A percentile compares a stretch with the other conserved stretches of the same genome.
Conservation (phyloP, 2,329 filamentous ascomycete genomes). For the Talaromyces sp. region DNA sequence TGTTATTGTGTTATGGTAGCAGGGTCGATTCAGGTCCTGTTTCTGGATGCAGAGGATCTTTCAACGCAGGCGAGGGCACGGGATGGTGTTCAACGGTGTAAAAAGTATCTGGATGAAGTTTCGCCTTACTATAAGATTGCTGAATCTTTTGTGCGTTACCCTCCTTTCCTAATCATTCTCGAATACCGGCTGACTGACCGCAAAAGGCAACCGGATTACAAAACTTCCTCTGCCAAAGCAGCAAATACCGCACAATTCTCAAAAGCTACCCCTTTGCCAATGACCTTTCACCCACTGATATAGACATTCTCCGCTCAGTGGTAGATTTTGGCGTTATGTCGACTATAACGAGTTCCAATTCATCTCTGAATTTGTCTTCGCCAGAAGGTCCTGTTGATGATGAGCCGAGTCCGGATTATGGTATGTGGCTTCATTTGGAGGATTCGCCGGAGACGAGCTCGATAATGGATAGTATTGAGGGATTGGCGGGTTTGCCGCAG, state of each 20-base stretch:
- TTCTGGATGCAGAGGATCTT: not conserved
- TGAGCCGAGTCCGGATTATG: not conserved
- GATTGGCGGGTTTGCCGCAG: not conserved
- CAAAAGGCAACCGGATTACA: not conserved
- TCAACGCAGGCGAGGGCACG: not conserved
- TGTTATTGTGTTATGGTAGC: constrained; percentile 29
- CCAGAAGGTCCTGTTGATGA: not conserved
- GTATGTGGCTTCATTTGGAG: not conserved
- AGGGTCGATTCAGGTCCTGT: constrained; percentile 25
- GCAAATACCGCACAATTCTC: not conserved
- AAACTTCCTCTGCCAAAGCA: not conserved
- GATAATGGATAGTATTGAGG: not conserved
- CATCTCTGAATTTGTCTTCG: not conserved
- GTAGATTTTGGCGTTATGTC: not conserved
- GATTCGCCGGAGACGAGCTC: not conserved
- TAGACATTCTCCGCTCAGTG: not conserved
- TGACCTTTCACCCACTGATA: not conserved
- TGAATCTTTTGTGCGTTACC: not conserved
- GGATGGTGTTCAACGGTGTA: not conserved
- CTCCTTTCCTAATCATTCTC: not conserved
- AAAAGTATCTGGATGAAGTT: not conserved
- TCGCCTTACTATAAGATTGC: not conserved
- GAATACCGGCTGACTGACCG: not conserved
- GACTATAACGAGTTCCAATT: not conserved
- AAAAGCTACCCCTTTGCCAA: not conserved